Evolutionary conservation across 306 rosid genomes (phyloP).

Genomic region (Clitoria ternatea): DNA sequence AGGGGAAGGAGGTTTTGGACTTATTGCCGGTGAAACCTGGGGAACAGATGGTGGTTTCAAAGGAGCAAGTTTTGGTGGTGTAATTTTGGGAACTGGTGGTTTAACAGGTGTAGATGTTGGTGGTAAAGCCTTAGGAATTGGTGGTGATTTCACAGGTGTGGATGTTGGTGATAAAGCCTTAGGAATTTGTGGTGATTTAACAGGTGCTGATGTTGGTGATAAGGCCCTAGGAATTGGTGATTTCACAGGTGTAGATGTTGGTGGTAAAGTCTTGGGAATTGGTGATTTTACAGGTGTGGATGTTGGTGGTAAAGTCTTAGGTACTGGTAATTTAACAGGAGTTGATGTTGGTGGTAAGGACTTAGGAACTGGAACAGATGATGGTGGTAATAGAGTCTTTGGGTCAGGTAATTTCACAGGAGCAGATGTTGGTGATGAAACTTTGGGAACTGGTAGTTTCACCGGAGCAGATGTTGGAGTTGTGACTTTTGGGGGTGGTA

Average conservation of each 20-base stretch:
- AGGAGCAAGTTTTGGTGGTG: slow-evolving; percentile 26
- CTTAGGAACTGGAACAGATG: not conserved
- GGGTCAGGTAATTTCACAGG: slow-evolving; percentile 18
- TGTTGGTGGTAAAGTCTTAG: not conserved
- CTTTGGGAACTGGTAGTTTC: slow-evolving; percentile 11
- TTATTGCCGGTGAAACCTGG: slow-evolving; percentile 45
- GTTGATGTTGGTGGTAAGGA: not conserved
- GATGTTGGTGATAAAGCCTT: not conserved
- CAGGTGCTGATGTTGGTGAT: not conserved
- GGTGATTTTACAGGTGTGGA: not conserved
- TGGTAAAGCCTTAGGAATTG: not conserved
- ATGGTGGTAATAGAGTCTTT: not conserved
- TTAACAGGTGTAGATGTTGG: not conserved
- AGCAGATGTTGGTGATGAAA: slow-evolving; percentile 1
- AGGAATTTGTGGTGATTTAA: not conserved
- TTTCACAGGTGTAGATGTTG: not conserved
- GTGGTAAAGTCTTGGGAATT: not conserved
- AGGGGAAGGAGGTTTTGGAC: slow-evolving; percentile 51
- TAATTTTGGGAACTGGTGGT: not conserved
- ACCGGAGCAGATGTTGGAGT: slow-evolving; percentile 6
- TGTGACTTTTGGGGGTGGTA: not conserved
- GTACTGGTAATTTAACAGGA: not conserved
- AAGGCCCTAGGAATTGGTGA: not conserved
- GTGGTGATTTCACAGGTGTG: not conserved
- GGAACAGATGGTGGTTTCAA: slow-evolving; percentile 30